Evolutionary conservation across 176 grass and related monocot species (phyloP), one percentile per base, ranked within the genome.

Genomic region (Aechmea fasciata): DNA sequence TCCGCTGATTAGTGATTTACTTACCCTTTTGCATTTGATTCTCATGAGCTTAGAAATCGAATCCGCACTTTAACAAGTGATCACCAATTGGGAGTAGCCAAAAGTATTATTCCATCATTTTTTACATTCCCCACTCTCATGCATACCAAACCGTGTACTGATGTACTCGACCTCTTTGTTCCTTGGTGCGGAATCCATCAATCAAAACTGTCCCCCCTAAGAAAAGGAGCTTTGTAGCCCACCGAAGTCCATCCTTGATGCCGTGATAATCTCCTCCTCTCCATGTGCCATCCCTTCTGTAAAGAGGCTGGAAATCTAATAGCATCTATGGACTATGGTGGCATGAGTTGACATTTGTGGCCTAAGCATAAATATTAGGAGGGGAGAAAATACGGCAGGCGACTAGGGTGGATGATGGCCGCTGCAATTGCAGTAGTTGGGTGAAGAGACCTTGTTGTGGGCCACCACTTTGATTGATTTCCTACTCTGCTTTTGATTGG

Each of bases 141-240:
- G 50, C 76, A 24, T 79, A 79, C 77, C 77, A 64, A 71, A 63
- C 25, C 51, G 29, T 79, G 77, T 70, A 71, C 54, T 55, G 57
- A 25, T 79, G 57, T 79, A 13, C 23, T 79, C 51, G 13, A 50
- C 78, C 66, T 54, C 81, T 79, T 85, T 87, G 69, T 78, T 78
- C 22, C 63, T 87, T 71, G 81, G 84, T 80, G 81, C 78, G 81
- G 88, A 89, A 96, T 96, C 88, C 80, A 91, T 89, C 87, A 85
- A 57, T 87, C 84, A 83, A 47, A 26, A 57, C 13, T 25, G 15
- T 63, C 69, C 7, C 11, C 11, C 17, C 11, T 26, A 57, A 63
- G 64, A 69, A 22, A 22, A 52, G 69, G 75, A 20, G 53, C 69
- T 48, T 71, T 66, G 68, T 75, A 76, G 72, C 28, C 75, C 66